Conservation (phyloP, 192 early-diverging fungal species). For the Allomyces javanicus region DNA sequence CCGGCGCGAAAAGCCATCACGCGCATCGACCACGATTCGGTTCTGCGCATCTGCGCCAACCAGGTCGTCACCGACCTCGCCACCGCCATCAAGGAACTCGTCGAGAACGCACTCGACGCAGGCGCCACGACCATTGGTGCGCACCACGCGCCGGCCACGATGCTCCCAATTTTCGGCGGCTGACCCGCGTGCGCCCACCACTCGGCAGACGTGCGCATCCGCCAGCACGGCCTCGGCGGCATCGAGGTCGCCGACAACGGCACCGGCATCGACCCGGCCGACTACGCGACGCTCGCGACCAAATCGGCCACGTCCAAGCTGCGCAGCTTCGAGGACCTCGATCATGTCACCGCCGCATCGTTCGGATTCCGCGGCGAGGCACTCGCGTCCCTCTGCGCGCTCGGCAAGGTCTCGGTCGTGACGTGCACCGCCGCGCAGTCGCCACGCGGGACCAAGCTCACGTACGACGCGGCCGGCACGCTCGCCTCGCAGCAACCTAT, state of each 20-base stretch:
- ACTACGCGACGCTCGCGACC: conserved; percentile 54
- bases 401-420: conserved; percentile 29
- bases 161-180: not conserved
- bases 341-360: conserved; percentile 26
- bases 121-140: conserved; percentile 49
- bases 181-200: not conserved
- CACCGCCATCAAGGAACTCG: conserved; percentile 73
- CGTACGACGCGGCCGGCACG: conserved; percentile 44
- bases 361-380: conserved; percentile 95
- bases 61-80: conserved; percentile 73
- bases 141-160: not conserved
- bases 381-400: conserved; percentile 65
- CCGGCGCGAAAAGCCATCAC: conserved; percentile 13
- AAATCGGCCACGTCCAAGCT: conserved; percentile 84
- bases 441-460: conserved; percentile 42
- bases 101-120: conserved; percentile 89
- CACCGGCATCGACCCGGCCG: conserved; percentile 40
- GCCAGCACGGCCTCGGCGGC: conserved; percentile 51
- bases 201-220: conserved; percentile 48
- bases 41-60: conserved; percentile 68
- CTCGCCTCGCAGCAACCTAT: conserved; percentile 21
- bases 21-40: conserved; percentile 32
- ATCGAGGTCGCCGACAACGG: conserved; percentile 81
- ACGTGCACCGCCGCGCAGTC: conserved; percentile 27
- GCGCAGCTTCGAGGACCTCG: conserved; percentile 51